These are phyloP conservation scores for Phytophthora aleatoria DNA, from an alignment of 352 stramenopile species.

Conservation along the genomic window DNA sequence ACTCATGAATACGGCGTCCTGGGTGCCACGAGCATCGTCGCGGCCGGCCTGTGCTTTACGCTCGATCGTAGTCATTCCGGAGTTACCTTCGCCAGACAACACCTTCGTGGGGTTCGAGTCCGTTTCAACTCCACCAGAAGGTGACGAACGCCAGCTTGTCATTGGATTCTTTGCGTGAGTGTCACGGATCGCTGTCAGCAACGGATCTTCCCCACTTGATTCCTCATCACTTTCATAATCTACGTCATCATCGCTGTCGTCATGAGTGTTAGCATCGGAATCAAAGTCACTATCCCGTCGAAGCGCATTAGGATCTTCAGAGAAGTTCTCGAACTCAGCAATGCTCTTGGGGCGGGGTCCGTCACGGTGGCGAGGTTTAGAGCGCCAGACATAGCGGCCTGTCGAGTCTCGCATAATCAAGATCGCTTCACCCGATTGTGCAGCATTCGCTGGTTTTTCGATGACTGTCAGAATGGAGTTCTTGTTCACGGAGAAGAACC, in stretches of 20 bases:
- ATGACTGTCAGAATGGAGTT: conserved; percentile 80
- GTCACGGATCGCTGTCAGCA: conserved; percentile 66
- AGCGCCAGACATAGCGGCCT: conserved; percentile 81
- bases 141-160: conserved; percentile 71
- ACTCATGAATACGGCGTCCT: conserved; percentile 74
- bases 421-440: conserved; percentile 59
- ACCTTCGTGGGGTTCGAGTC: conserved; percentile 36
- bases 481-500: conserved; percentile 87
- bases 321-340: conserved; percentile 71
- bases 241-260: conserved; percentile 37
- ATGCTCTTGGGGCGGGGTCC: conserved; percentile 58
- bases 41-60: conserved; percentile 59
- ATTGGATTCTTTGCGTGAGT: conserved; percentile 64
- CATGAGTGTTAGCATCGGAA: conserved; percentile 22
- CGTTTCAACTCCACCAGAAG: conserved; percentile 15
- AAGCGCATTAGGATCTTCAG: conserved; percentile 32
- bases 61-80: conserved; percentile 69
- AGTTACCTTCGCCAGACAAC: conserved; percentile 71
- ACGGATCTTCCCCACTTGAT: conserved; percentile 41
- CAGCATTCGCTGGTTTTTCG: conserved; percentile 62
- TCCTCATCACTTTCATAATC: conserved; percentile 44
- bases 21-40: conserved; percentile 54
- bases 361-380: conserved; percentile 66
- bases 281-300: conserved; percentile 31
- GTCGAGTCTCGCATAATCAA: conserved; percentile 81